Evolutionary conservation across 2,329 filamentous ascomycete species (phyloP).

Genomic region (Colletotrichum sp.): DNA sequence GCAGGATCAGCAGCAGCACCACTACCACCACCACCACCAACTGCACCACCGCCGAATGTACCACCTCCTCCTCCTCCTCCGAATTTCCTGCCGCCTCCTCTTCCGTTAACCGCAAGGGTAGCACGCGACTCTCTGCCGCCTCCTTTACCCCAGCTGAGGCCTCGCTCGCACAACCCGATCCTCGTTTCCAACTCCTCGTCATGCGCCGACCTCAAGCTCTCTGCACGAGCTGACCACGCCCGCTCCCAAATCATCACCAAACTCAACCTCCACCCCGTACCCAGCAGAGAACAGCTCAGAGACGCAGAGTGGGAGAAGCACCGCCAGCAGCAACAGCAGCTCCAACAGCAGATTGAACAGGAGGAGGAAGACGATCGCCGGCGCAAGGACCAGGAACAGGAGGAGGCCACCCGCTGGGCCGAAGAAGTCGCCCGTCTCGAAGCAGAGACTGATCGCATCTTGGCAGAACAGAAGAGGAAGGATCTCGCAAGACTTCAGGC

Average conservation of each 20-base stretch:
- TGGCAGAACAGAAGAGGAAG: conserved; percentile 54
- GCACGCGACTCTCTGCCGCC: conserved; percentile 6
- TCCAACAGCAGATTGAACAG: conserved; percentile 10
- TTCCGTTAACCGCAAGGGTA: background rate
- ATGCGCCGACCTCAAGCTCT: conserved; percentile 20
- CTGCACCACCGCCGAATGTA: background rate
- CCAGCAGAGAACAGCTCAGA: background rate
- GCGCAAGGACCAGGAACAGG: conserved; percentile 19
- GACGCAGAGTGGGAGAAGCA: background rate
- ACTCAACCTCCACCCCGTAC: conserved; percentile 1
- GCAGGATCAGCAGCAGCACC: background rate
- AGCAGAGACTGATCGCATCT: conserved; percentile 51
- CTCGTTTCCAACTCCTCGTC: conserved; percentile 12
- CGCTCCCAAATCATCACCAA: conserved; percentile 19
- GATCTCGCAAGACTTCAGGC: conserved; percentile 51
- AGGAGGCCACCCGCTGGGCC: conserved; percentile 35
- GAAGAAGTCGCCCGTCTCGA: conserved; percentile 48
- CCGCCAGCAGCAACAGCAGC: background rate
- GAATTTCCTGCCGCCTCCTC: background rate
- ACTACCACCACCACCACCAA: background rate
- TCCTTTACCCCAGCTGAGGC: conserved; percentile 15
- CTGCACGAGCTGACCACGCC: conserved; percentile 19
- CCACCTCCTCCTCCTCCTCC: background rate
- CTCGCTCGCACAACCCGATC: conserved; percentile 20
- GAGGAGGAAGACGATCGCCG: conserved; percentile 7